Evolutionary conservation across 148 eudicot species (phyloP).

Genomic region (Cornus florida): DNA sequence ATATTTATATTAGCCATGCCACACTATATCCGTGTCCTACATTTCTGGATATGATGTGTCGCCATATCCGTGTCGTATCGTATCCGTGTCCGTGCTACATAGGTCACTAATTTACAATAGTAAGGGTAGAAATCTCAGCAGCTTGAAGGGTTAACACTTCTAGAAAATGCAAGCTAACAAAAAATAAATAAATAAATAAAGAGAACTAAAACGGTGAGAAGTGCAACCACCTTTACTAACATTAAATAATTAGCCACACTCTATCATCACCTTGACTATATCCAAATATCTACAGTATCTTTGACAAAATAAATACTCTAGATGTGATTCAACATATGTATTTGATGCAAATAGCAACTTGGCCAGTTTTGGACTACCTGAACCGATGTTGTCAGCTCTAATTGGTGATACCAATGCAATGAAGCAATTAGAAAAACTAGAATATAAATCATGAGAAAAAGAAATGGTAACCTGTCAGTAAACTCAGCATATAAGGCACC

Average conservation of each 20-base stretch:
- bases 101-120: neutral
- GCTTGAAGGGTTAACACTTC: neutral
- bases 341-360: neutral
- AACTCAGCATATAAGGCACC: constrained; percentile 38
- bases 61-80: no score
- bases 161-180: no score
- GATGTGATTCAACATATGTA: no score
- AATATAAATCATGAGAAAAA: neutral
- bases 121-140: neutral
- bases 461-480: constrained; percentile 36
- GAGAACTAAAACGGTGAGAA: neutral
- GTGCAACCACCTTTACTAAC: neutral
- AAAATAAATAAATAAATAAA: no score
- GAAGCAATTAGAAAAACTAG: neutral
- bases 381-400: neutral
- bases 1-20: no score
- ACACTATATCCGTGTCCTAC: no score
- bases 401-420: neutral
- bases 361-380: neutral
- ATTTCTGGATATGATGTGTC: no score
- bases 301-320: no score
- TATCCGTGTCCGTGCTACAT: no score
- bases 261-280: neutral
- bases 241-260: neutral
- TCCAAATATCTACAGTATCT: no score